Conservation (phyloP, 805 yeast genomes). For the Zygoascus bituminiphila region DNA sequence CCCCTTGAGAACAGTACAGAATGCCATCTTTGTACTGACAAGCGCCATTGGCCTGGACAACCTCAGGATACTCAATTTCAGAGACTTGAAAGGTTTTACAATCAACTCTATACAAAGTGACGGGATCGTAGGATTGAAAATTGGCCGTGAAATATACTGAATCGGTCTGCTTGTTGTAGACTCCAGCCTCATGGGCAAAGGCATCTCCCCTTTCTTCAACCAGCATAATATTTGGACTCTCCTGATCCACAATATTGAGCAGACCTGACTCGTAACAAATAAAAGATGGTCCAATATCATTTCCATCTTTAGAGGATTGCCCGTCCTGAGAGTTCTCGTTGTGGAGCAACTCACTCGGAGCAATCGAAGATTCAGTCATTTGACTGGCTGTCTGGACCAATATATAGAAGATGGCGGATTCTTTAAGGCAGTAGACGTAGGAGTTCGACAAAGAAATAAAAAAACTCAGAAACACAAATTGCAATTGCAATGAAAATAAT, state of each 20-base stretch:
- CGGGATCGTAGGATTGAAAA: conserved; percentile 13
- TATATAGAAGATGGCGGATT: no score
- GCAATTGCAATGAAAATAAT: no score
- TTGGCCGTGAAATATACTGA: conserved; percentile 25
- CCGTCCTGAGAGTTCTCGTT: no score
- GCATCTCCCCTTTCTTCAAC: conserved; percentile 15
- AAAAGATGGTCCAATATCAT: no score
- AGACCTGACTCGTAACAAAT: not conserved
- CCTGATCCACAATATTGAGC: not conserved
- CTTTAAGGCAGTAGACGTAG: no score
- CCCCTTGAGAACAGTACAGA: conserved; percentile 23
- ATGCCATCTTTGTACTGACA: conserved; percentile 20
- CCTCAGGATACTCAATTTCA: conserved; percentile 10
- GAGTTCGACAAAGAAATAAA: no score
- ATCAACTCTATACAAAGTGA: not conserved
- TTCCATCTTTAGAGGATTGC: no score
- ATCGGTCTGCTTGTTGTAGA: conserved; percentile 20
- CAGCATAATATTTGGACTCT: conserved; percentile 12
- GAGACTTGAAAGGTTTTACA: not conserved
- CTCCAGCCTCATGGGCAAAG: conserved; percentile 27
- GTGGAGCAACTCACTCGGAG: no score
- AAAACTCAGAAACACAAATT: no score
- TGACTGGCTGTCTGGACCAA: no score
- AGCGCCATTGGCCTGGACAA: conserved; percentile 22
- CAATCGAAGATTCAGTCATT: no score